A percentile compares a stretch with the other conserved stretches of the same genome.
phyloP scores from a whole-genome alignment of 306 rosid genomes.

The Acacia crassicarpa region DNA sequence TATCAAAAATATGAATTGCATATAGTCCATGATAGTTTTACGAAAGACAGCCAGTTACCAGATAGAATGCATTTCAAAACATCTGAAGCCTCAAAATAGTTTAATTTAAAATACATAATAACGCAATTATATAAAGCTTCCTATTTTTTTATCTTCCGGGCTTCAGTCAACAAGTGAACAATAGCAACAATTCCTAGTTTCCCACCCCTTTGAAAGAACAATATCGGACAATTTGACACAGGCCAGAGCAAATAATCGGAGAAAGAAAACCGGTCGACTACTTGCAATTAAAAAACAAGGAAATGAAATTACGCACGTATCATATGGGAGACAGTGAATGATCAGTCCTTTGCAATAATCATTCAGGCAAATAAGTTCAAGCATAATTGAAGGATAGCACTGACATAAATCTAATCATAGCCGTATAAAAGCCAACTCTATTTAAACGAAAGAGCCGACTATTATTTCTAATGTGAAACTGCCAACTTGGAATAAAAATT shows the following conservation, averaged over 20 bases:
- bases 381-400: background rate
- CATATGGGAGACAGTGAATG: background rate
- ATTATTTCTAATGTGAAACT: background rate
- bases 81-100: background rate
- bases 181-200: background rate
- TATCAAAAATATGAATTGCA: background rate
- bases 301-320: background rate
- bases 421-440: background rate
- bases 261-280: background rate
- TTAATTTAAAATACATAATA: background rate
- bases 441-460: background rate
- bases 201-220: background rate
- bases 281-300: background rate
- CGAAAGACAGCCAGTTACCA: background rate
- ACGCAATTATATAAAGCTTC: background rate
- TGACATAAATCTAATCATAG: background rate
- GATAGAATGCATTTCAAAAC: background rate
- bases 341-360: background rate
- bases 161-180: background rate
- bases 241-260: background rate
- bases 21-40: background rate
- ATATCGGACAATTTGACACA: background rate
- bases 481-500: background rate
- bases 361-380: background rate
- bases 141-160: background rate